These are phyloP conservation scores for Phytopythium chamaehyphon DNA, from an alignment of 352 stramenopile species.

Conservation along the genomic window DNA sequence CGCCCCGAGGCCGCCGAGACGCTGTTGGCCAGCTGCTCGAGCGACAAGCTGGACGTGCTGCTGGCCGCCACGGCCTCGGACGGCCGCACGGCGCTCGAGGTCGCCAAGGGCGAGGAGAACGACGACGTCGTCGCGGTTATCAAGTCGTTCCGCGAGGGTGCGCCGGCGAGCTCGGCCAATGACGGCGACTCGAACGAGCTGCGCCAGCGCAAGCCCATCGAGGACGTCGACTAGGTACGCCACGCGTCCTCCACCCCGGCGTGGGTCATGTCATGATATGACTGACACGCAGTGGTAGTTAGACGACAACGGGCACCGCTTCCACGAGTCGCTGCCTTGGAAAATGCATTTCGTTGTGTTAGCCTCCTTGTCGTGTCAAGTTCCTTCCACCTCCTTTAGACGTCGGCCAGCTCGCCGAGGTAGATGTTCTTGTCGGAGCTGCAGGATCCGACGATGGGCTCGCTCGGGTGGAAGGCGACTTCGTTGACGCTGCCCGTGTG, in stretches of 20 bases:
- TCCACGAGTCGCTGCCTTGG: not conserved
- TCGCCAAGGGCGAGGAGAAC: conserved; percentile 71
- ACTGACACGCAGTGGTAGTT: conserved; percentile 4
- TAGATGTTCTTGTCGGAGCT: conserved; percentile 86
- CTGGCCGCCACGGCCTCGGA: conserved; percentile 52
- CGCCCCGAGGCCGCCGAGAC: conserved; percentile 62
- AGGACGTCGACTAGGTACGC: conserved; percentile 68
- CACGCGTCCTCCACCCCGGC: not conserved
- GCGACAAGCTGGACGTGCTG: conserved; percentile 34
- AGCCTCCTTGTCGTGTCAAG: too few relatives aligned
- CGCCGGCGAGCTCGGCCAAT: not conserved
- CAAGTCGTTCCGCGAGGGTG: conserved; percentile 23
- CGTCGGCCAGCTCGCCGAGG: conserved; percentile 67
- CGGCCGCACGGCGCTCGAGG: conserved; percentile 56
- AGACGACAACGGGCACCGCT: not conserved
- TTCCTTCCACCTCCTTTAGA: conserved; percentile 15
- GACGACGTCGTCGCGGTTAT: conserved; percentile 64
- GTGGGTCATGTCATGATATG: not conserved
- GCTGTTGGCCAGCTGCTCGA: conserved; percentile 40
- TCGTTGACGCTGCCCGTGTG: conserved; percentile 95
- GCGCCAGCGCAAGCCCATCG: conserved; percentile 64
- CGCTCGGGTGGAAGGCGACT: conserved; percentile 86
- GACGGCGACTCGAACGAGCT: conserved; percentile 20
- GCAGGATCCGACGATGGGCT: conserved; percentile 83
- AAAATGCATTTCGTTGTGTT: conserved; percentile 6